Evolutionary conservation across 2,329 filamentous ascomycete genomes (phyloP), one percentile per base, ranked within the genome.

Genomic region (Blumeria graminis): DNA sequence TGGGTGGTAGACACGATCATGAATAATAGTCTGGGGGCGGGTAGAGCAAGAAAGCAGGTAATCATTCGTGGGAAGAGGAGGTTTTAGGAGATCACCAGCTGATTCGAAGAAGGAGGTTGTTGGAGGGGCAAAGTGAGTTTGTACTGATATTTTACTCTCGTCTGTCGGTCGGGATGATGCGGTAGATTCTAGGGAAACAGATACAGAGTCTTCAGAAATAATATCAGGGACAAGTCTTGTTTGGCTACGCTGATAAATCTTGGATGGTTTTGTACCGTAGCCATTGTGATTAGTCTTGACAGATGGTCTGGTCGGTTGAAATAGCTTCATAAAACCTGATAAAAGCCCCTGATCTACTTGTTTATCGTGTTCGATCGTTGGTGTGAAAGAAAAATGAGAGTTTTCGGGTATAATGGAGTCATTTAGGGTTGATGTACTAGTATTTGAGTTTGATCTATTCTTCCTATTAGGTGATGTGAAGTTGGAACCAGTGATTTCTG

Each of bases 81-180:
- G 92, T 66, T 90, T 93, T 43, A 98, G 76, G 3, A 98, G 71
- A 67, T 98, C 90, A 10, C 88, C 86, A 0, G 92, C 92, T 4
- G 90, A 89, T 70, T 98, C 92, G 58, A 98, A 94, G 60, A 98
- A 84, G 0, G 86, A 93, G 0, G 92, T 96, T 63, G 80, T 84
- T 0, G 92, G 92, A 3, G 92, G 92, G 7, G 86, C 82, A 55
- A 77, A 73, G 56, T 84, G 68, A 10, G 22, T 28, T 28, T 28
- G 22, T 1, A 28, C 4, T 28, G 22, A 28, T 2, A 28, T 1
- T 28, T 28, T 28, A 28, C 22, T 28, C 22, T 28, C 22, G 22
- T 28, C 4, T 28, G 22, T 28, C 22, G 22, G 22, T 28, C 4
- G 22, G 22, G 22, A 4, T 28, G 22, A 28, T 28, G 22, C 4